Conservation (phyloP, 139 green algal species). For the Coccomyxa sp. region DNA sequence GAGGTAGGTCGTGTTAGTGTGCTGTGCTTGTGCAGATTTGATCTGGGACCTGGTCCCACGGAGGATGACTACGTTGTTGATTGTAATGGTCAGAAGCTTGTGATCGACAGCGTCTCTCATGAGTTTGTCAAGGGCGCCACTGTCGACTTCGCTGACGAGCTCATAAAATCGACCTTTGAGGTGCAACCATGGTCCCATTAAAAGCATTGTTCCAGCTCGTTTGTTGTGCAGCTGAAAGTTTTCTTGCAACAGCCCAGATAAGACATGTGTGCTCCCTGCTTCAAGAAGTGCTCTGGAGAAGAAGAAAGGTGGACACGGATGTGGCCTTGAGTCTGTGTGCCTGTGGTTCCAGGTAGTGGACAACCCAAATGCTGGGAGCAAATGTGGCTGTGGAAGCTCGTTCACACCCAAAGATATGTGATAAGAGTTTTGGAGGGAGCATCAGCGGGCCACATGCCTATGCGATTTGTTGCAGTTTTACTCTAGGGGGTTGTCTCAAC, state of each 20-base stretch:
- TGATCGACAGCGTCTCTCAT: conserved; percentile 58
- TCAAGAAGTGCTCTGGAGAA: neutral
- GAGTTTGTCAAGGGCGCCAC: conserved; percentile 51
- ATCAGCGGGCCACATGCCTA: no score
- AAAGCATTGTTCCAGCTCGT: neutral
- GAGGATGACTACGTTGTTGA: conserved; percentile 17
- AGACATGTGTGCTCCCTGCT: neutral
- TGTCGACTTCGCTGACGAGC: conserved; percentile 53
- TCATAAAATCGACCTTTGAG: conserved; percentile 55
- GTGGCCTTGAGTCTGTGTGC: neutral
- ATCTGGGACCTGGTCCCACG: neutral
- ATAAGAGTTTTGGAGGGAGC: no score
- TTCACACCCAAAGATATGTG: conserved; percentile 37
- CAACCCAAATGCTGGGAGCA: conserved; percentile 43
- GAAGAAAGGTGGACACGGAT: neutral
- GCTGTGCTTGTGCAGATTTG: neutral
- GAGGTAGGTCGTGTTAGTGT: neutral
- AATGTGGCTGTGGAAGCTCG: conserved; percentile 48
- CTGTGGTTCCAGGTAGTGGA: conserved; percentile 23
- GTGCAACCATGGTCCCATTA: neutral
- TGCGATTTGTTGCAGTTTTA: no score
- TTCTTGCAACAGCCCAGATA: neutral
- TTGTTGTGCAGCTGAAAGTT: neutral
- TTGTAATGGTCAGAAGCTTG: conserved; percentile 30
- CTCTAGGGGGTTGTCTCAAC: no score